Conservation (phyloP, 805 yeast species). For the Hanseniaspora osmophila region DNA sequence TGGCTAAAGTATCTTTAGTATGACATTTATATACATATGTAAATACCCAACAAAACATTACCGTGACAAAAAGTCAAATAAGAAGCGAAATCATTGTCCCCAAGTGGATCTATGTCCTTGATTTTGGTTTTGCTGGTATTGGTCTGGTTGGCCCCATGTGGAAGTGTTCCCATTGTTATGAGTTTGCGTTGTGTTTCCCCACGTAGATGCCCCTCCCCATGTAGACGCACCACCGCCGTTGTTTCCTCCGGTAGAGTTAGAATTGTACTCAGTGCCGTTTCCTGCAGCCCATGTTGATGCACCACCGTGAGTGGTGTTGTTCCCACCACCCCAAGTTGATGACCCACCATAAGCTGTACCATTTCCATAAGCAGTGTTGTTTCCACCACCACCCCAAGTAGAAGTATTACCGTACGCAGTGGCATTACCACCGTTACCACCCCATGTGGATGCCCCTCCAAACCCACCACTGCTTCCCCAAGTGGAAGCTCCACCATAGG, state of each 20-base stretch:
- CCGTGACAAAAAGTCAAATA: too few relatives aligned
- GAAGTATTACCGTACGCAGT: conserved; percentile 14
- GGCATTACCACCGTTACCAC: conserved; percentile 16
- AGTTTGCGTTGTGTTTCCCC: conserved; percentile 18
- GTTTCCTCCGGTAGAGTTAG: conserved; percentile 24
- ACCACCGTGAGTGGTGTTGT: conserved; percentile 14
- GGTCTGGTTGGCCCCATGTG: conserved; percentile 16
- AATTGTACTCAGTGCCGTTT: conserved; percentile 27
- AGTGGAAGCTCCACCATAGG: conserved; percentile 20
- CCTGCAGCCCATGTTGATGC: conserved; percentile 35
- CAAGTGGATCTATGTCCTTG: conserved; percentile 3
- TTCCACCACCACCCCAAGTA: conserved; percentile 23
- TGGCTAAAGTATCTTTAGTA: too few relatives aligned
- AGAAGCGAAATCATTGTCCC: not conserved
- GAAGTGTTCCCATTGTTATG: conserved; percentile 14
- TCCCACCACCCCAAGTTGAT: conserved; percentile 29
- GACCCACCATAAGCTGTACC: conserved; percentile 33
- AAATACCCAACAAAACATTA: too few relatives aligned
- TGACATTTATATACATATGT: too few relatives aligned
- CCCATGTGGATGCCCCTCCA: conserved; percentile 32
- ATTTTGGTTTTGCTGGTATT: not conserved
- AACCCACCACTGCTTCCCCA: conserved; percentile 5
- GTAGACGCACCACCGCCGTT: conserved; percentile 31
- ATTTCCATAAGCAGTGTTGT: conserved; percentile 27
- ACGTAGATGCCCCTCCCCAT: conserved; percentile 26